Evolutionary conservation across 306 rosid species (phyloP), one percentile per base, ranked within the genome.

Genomic region (Rubus idaeus): DNA sequence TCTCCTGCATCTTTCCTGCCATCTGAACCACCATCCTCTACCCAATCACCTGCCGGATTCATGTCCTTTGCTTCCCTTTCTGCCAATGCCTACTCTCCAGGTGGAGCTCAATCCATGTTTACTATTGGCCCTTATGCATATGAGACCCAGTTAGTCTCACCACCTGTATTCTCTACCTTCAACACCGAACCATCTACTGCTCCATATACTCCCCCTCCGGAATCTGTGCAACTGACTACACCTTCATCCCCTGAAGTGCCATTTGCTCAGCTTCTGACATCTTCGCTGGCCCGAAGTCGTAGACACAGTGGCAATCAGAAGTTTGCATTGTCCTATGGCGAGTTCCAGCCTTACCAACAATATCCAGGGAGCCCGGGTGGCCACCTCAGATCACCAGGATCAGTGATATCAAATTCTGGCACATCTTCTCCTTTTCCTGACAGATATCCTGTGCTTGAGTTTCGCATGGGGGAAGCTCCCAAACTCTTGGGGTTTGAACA

Each of bases 191-290:
- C 99, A 26, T 90, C 96, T 41, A 95, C 99, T 30, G 99, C 97
- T 79, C 84, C 93, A 76, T 92, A 80, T 80, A 95, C 98, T 76
- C 98, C 99, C 39, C 98, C 98, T 53, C 91, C 97, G 1, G 99
- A 95, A 83, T 90, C 99, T 75, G 90, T 92, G 83, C 96, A 90
- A 71, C 73, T 87, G 89, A 95, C 99, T 56, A 92, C 99, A 68
- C 97, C 99, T 51, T 90, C 99, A 57, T 95, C 99, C 52, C 97
- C 99, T 67, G 99, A 95, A 83, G 99, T 95, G 79, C 99, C 99
- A 26, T 95, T 92, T 88, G 99, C 99, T 82, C 96, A 92, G 76
- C 90, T 94, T 86, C 73, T 94, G 81, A 88, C 95, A 17, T 92
- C 98, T 80, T 90, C 95, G 1, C 83, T 92, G 57, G 96, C 87